Conservation (phyloP, 2,329 filamentous ascomycete genomes). For the Fusarium sp. region DNA sequence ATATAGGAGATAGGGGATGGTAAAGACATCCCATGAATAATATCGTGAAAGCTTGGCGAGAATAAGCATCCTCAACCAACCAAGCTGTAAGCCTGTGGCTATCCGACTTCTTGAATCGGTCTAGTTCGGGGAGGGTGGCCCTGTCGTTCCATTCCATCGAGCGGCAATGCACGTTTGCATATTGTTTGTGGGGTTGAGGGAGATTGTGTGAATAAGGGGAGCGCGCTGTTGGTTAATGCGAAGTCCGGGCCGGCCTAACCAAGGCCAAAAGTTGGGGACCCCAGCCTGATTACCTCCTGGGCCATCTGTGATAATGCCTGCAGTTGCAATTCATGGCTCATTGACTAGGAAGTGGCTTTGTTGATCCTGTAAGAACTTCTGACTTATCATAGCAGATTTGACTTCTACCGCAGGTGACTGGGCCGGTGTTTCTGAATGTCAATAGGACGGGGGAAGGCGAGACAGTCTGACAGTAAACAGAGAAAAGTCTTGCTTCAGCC, state of each 20-base stretch:
- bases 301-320: conserved; percentile 1
- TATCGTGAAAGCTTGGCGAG: conserved; percentile 17
- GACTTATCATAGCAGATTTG: neutral
- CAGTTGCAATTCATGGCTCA: conserved; percentile 11
- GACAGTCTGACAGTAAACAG: neutral
- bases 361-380: neutral
- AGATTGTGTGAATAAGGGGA: conserved; percentile 22
- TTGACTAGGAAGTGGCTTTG: neutral
- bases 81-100: neutral
- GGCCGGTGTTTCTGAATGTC: neutral
- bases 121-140: conserved; percentile 15
- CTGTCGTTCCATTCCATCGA: conserved; percentile 22
- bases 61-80: neutral
- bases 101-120: neutral
- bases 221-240: conserved; percentile 20
- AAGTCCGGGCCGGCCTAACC: conserved; percentile 4
- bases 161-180: conserved; percentile 33
- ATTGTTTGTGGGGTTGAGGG: conserved; percentile 28
- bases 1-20: conserved; percentile 1
- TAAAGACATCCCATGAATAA: conserved; percentile 8
- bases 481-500: conserved; percentile 1
- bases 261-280: conserved; percentile 31
- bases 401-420: neutral
- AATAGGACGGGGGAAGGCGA: neutral
- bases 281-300: conserved; percentile 8